Evolutionary conservation across 2,329 filamentous ascomycete species (phyloP), one percentile per base, ranked within the genome.

Genomic region (Xylaria sp.): DNA sequence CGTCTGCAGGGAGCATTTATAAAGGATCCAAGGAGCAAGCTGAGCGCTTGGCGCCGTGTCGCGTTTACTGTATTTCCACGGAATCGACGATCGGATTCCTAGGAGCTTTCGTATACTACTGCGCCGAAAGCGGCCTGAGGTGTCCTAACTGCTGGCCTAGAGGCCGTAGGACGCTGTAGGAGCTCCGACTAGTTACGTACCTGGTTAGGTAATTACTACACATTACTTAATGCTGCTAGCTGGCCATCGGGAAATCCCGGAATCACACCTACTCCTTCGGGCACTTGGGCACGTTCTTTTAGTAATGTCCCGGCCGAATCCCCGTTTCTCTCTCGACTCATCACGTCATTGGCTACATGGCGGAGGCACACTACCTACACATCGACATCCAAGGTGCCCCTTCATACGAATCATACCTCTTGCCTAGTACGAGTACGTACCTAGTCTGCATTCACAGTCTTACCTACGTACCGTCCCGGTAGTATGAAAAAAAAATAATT

Each of bases 171-270:
- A 30, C 23, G 23, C 23, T 30, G 23, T 30, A 30, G 23, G 23
- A 30, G 23, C n/a, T 8, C 39, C 8, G 35, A 23, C 19, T 18
- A 10, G 46, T 51, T 34, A 34, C 13, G 46, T 16, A 46, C 42
- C 42, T 46, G 13, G 42, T 46, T 46, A 46, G 42, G 42, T 46
- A 46, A 46, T 46, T 46, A 6, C 13, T n/a, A 42, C 37, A 42
- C 11, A 42, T 42, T 42, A 42, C 37, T 13, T 42, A 42, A 46
- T 46, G 13, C 11, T 46, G n/a, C 10, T 30, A 30, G 42, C 10
- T 35, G 23, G 11, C 23, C 11, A 6, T 59, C 62, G 62, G 63
- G 58, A 55, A 56, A 58, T 62, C 56, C 57, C 61, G 61, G 61
- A 59, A 63, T 50, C 47, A 34, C 52, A 48, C 7, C 37, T 52